A percentile compares a stretch with the other conserved stretches of the same genome.
phyloP scores from a whole-genome alignment of 164 flowering plant species.

The Euptelea pleiosperma region DNA sequence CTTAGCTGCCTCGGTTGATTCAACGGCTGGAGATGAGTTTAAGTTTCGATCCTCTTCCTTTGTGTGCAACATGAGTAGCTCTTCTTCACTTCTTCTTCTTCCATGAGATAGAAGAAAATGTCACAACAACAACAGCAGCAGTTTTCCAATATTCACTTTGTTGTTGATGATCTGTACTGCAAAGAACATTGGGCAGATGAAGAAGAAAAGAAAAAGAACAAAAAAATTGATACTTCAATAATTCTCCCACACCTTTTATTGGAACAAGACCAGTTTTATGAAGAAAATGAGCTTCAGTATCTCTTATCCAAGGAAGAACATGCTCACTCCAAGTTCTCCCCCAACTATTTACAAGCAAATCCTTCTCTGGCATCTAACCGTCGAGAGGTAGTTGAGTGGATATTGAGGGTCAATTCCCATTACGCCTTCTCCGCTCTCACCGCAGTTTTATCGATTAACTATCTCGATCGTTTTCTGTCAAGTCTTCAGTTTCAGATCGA shows the following conservation, averaged over 20 bases:
- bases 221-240: too few relatives aligned
- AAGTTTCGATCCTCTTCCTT: too few relatives aligned
- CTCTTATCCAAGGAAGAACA: constrained; percentile 47
- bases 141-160: too few relatives aligned
- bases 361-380: constrained; percentile 46
- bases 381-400: constrained; percentile 68
- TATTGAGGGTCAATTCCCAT: constrained; percentile 52
- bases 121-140: too few relatives aligned
- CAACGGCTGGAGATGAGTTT: too few relatives aligned
- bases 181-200: too few relatives aligned
- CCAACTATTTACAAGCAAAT: constrained; percentile 23
- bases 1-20: too few relatives aligned
- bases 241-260: constrained; percentile 20
- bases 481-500: constrained; percentile 44
- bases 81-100: too few relatives aligned
- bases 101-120: too few relatives aligned
- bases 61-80: too few relatives aligned
- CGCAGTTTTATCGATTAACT: constrained; percentile 67
- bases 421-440: constrained; percentile 67
- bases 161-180: too few relatives aligned
- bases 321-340: constrained; percentile 12
- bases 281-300: constrained; percentile 52
- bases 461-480: constrained; percentile 64
- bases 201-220: too few relatives aligned
- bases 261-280: constrained; percentile 54